Evolutionary conservation across 768 basidiomycete species (phyloP).

Genomic region (Melanogaster broomeanus): DNA sequence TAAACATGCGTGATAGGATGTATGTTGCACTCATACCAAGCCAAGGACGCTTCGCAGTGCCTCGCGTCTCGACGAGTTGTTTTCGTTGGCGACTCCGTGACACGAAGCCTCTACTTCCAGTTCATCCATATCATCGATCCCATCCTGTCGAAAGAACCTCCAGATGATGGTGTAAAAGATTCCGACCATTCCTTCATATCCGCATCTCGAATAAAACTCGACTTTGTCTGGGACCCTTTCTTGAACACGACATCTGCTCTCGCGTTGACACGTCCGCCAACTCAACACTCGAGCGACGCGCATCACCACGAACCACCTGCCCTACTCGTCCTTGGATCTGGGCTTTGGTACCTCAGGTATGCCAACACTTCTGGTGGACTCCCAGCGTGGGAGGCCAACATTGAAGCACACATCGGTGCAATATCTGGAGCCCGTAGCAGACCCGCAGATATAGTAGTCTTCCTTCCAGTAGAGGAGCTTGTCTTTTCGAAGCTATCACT

Average conservation of each 20-base stretch:
- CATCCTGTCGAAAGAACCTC: conserved; percentile 50
- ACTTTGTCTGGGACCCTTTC: conserved; percentile 87
- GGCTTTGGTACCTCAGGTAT: conserved; percentile 88
- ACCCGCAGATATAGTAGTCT: conserved; percentile 71
- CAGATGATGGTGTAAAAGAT: conserved; percentile 68
- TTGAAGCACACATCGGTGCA: conserved; percentile 62
- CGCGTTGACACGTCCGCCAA: conserved; percentile 39
- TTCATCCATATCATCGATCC: conserved; percentile 63
- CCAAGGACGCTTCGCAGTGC: conserved; percentile 55
- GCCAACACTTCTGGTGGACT: conserved; percentile 71
- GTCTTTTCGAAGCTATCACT: conserved; percentile 63
- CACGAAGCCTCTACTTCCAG: conserved; percentile 78
- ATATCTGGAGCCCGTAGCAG: conserved; percentile 39
- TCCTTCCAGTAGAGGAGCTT: conserved; percentile 78
- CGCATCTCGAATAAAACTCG: conserved; percentile 46
- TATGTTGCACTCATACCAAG: conserved; percentile 69
- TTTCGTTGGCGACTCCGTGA: conserved; percentile 86
- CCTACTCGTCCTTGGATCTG: conserved; percentile 80
- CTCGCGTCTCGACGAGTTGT: conserved; percentile 59
- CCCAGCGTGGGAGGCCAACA: conserved; percentile 73
- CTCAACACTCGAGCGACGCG: background rate
- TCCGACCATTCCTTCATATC: conserved; percentile 56
- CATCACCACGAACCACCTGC: conserved; percentile 43
- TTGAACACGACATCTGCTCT: conserved; percentile 66
- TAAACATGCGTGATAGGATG: conserved; percentile 54